These are phyloP conservation scores for Benincasa hispida DNA, from an alignment of 306 rosid species.

Conservation along the genomic window DNA sequence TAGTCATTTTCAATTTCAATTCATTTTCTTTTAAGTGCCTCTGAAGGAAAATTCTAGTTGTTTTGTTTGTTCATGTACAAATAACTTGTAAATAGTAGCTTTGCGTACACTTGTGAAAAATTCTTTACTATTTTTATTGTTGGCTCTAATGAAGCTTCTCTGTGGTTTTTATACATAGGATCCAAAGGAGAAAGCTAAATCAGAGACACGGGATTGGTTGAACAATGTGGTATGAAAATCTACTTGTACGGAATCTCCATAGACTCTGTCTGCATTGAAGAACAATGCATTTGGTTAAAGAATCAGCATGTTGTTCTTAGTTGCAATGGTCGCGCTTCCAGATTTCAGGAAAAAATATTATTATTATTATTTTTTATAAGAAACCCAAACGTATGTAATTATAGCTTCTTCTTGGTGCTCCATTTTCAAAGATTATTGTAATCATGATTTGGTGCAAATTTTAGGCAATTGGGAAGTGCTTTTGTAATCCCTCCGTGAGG, in stretches of 20 bases:
- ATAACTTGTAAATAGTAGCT: neutral
- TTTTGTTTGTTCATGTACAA: neutral
- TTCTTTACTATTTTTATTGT: neutral
- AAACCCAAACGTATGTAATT: neutral
- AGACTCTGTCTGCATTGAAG: neutral
- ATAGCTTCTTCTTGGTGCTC: neutral
- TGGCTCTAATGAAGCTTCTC: neutral
- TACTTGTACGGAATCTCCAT: constrained; percentile 1
- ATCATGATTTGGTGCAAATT: neutral
- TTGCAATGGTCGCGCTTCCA: neutral
- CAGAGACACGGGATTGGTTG: constrained; percentile 98
- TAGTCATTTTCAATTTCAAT: neutral
- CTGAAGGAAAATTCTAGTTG: neutral
- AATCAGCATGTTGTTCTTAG: constrained; percentile 4
- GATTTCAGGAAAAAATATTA: neutral
- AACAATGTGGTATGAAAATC: constrained; percentile 73
- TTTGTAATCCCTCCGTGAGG: neutral
- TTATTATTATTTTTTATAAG: neutral
- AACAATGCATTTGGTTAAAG: neutral
- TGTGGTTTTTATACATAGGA: constrained; percentile 39
- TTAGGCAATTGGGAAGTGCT: neutral
- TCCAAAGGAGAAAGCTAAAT: constrained; percentile 92
- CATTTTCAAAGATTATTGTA: neutral
- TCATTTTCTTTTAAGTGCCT: neutral
- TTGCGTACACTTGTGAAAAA: neutral